A percentile compares a stretch with the other conserved stretches of the same genome.
These are phyloP conservation scores for Magnolia sinica DNA, from an alignment of 164 flowering plant species.

Conservation along the genomic window DNA sequence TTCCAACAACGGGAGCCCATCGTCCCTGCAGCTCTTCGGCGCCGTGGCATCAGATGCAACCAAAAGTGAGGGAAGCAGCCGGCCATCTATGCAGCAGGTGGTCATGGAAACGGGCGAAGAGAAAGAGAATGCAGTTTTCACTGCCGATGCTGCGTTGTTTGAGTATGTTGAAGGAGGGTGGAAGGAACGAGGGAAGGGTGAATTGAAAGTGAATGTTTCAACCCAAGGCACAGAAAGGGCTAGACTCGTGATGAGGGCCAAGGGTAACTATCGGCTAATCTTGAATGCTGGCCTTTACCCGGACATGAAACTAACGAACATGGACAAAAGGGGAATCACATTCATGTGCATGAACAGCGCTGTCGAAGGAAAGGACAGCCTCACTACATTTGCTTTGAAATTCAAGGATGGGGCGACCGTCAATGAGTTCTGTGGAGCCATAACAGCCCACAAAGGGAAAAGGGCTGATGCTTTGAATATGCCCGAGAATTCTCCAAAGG, in stretches of 20 bases:
- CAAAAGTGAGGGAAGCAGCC: constrained; percentile 45
- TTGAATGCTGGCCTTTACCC: constrained; percentile 80
- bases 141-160: constrained; percentile 77
- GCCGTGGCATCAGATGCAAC: constrained; percentile 34
- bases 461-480: constrained; percentile 44
- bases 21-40: constrained; percentile 35
- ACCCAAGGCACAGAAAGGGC: constrained; percentile 47
- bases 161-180: constrained; percentile 76
- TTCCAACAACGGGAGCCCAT: constrained; percentile 48
- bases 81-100: constrained; percentile 67
- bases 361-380: constrained; percentile 51
- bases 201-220: constrained; percentile 73
- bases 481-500: constrained; percentile 82
- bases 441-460: constrained; percentile 53
- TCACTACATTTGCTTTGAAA: constrained; percentile 77
- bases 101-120: constrained; percentile 92
- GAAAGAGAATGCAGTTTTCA: constrained; percentile 67
- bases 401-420: constrained; percentile 66
- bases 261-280: constrained; percentile 72
- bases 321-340: constrained; percentile 87
- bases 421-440: constrained; percentile 57
- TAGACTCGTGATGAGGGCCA: constrained; percentile 79
- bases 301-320: constrained; percentile 83
- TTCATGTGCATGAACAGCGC: constrained; percentile 80
- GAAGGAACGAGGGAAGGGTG: constrained; percentile 98